phyloP scores from a whole-genome alignment of 2,329 filamentous ascomycete species.

The Sclerotinia trifoliorum region DNA sequence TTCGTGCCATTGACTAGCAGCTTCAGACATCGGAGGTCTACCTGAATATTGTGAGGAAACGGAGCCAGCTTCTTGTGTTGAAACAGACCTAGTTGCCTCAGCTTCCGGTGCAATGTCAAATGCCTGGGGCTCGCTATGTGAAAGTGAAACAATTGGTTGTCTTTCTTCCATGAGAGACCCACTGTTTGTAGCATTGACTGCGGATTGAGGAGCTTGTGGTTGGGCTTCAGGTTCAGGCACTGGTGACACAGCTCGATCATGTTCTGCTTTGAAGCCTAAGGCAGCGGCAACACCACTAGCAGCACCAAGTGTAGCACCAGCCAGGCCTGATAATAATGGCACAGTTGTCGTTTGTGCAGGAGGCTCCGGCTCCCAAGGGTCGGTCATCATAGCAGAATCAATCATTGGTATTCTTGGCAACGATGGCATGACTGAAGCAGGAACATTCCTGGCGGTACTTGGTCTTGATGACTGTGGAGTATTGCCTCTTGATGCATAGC shows the following conservation, averaged over 20 bases:
- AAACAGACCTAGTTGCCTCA: slow-evolving; percentile 24
- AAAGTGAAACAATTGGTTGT: neutral
- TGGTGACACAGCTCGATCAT: slow-evolving; percentile 8
- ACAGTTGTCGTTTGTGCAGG: slow-evolving; percentile 29
- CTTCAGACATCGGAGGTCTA: slow-evolving; percentile 33
- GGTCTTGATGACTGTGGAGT: slow-evolving; percentile 47
- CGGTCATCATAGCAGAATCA: slow-evolving; percentile 61
- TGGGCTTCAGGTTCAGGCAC: neutral
- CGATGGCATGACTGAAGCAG: slow-evolving; percentile 50
- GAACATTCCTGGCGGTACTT: slow-evolving; percentile 37
- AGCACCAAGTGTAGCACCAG: slow-evolving; percentile 6
- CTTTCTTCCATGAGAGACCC: neutral
- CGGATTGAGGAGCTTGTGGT: neutral
- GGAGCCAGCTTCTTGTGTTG: slow-evolving; percentile 26
- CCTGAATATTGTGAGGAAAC: slow-evolving; percentile 30
- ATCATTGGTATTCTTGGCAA: slow-evolving; percentile 55
- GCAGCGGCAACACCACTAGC: slow-evolving; percentile 5
- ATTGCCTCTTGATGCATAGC: slow-evolving; percentile 44
- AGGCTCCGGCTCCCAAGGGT: slow-evolving; percentile 48
- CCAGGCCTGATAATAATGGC: slow-evolving; percentile 25
- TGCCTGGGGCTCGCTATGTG: neutral
- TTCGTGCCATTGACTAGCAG: slow-evolving; percentile 38
- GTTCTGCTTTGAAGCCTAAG: slow-evolving; percentile 1
- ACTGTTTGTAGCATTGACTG: neutral
- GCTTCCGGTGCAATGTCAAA: slow-evolving; percentile 29